Conservation (phyloP, 164 flowering plant species). For the Stephania yunnanensis region DNA sequence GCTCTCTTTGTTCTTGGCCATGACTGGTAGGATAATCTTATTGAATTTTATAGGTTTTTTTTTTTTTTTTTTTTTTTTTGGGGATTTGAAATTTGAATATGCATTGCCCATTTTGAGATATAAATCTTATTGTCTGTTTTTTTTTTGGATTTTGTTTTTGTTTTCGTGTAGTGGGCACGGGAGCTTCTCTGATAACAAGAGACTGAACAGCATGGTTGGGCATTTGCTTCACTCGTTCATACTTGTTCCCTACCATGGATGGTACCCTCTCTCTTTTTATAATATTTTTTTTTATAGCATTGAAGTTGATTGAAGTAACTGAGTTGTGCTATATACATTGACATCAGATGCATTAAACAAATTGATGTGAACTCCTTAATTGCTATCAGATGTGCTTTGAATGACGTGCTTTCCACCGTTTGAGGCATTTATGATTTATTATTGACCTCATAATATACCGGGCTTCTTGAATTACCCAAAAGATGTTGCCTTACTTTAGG, state of each 20-base stretch:
- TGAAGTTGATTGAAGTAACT: not conserved
- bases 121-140: too few relatives aligned
- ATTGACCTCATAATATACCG: too few relatives aligned
- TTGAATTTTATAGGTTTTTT: not conserved
- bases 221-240: constrained; percentile 76
- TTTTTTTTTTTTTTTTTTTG: not conserved
- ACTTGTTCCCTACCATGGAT: constrained; percentile 86
- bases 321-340: not conserved
- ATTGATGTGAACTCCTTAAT: too few relatives aligned
- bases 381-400: too few relatives aligned
- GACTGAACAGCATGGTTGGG: constrained; percentile 63
- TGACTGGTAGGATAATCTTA: constrained; percentile 45
- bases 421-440: too few relatives aligned
- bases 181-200: constrained; percentile 58
- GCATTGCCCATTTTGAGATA: too few relatives aligned
- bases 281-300: not conserved
- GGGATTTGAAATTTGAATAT: not conserved
- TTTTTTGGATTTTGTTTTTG: not conserved
- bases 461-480: not conserved
- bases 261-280: constrained; percentile 32
- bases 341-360: too few relatives aligned
- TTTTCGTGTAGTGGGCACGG: constrained; percentile 67
- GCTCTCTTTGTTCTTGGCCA: constrained; percentile 88
- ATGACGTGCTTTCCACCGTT: too few relatives aligned
- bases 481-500: not conserved